Percentiles rank a stretch among this genome's conserved stretches.
Conservation (phyloP, 1,284 basidiomycete species). For the Mycosarcoma maydis region DNA sequence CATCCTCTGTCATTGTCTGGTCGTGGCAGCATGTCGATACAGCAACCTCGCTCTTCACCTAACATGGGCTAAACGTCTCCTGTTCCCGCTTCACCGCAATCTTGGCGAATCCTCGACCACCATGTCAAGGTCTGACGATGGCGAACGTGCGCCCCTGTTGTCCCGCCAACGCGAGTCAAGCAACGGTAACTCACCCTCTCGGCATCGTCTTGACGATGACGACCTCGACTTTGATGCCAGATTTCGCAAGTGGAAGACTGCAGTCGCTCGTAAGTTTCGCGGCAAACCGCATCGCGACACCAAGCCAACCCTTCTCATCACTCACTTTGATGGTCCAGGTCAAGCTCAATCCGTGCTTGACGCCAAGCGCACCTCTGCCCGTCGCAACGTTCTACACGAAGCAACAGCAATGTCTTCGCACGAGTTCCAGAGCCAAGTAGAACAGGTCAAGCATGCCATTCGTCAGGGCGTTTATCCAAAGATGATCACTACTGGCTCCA, state of each 20-base stretch:
- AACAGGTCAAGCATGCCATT: slow-evolving; percentile 56
- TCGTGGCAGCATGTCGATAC: too few species aligned
- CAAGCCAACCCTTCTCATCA: slow-evolving; percentile 29
- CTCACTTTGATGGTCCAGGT: slow-evolving; percentile 35
- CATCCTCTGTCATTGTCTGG: too few species aligned
- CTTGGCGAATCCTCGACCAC: background rate
- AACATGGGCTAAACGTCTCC: too few species aligned
- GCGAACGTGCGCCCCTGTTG: slow-evolving; percentile 36
- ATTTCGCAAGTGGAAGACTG: slow-evolving; percentile 50
- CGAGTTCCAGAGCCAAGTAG: slow-evolving; percentile 44
- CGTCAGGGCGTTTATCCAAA: slow-evolving; percentile 55
- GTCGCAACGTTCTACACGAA: slow-evolving; percentile 9
- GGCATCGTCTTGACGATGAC: slow-evolving; percentile 5
- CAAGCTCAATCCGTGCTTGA: slow-evolving; percentile 17
- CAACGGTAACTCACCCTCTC: background rate
- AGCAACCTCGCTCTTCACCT: too few species aligned
- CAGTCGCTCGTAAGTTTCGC: slow-evolving; percentile 48
- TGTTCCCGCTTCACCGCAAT: too few species aligned
- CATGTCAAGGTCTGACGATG: slow-evolving; percentile 11
- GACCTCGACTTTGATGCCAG: slow-evolving; percentile 55
- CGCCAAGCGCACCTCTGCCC: background rate
- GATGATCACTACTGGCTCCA: slow-evolving; percentile 63
- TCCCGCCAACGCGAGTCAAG: slow-evolving; percentile 2
- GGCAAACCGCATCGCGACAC: slow-evolving; percentile 13
- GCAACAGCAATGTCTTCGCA: slow-evolving; percentile 30